Evolutionary conservation across 192 early-diverging fungal genomes (phyloP), one percentile per base, ranked within the genome.

Genomic region (Coemansia sp.): DNA sequence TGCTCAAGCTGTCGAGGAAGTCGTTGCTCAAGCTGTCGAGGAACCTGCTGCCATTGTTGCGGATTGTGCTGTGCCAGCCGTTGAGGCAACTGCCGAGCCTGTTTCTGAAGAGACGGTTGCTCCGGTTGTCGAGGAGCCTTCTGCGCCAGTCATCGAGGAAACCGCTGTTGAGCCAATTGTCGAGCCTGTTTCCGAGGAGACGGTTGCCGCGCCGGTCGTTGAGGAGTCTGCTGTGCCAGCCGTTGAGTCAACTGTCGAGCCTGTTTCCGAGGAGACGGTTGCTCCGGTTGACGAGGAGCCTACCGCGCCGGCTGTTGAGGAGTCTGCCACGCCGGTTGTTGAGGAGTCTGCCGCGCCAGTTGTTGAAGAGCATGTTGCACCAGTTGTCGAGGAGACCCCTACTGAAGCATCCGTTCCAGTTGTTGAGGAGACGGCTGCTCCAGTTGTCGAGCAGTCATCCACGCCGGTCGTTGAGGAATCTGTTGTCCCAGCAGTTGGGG

Each of bases 261-360:
- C 12, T 1, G 54, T 15, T 31, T 31, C 3, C 2, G 60, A 68
- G 20, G 50, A 28, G 28, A 17, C 26, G 9, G 18, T 14, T 25
- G 55, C 34, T 1, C 37, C 18, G 5, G 37, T 37, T 10, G 15
- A 20, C 20, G 54, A 36, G 20, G 38, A 55, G 26, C 17, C 57
- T n/a, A 28, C 37, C n/a, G 54, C 54, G 58, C 36, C 2, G 2
- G n/a, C 61, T 52, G 36, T 34, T 47, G 61, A n/a, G 5, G 70
- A 53, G n/a, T n/a, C n/a, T n/a, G n/a, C 54, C 58, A 15, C 5
- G 31, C 49, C 42, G 9, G 57, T 5, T 34, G 24, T 8, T 36
- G 44, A 60, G 17, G 40, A 25, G 24, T n/a, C n/a, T n/a, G n/a
- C n/a, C n/a, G n/a, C n/a, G 7, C 24, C 24, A 4, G 28, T 31